Conservation (phyloP, 306 rosid species). For the Betula pendula region DNA sequence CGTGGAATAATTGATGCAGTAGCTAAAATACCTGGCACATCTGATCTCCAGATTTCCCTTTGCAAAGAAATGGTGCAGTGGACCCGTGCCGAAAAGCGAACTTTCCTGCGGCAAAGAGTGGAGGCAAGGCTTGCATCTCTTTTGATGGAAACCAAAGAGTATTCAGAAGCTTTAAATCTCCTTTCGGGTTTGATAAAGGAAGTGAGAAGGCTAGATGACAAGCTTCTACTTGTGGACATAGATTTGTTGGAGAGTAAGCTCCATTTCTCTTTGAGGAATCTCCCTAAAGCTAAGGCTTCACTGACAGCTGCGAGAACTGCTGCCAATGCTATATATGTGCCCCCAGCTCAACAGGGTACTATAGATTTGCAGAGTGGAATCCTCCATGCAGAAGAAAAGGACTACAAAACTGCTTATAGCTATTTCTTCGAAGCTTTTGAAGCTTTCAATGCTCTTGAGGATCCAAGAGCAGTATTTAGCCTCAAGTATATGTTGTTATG, state of each 20-base stretch:
- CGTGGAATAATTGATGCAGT: constrained; percentile 82
- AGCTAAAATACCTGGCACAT: constrained; percentile 83
- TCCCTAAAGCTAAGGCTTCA: constrained; percentile 95
- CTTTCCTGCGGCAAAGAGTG: constrained; percentile 87
- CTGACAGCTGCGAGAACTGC: constrained; percentile 97
- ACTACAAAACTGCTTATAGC: constrained; percentile 85
- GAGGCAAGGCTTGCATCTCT: constrained; percentile 97
- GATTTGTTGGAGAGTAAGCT: constrained; percentile 94
- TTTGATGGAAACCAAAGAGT: constrained; percentile 89
- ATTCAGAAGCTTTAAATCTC: constrained; percentile 77
- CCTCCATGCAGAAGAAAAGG: constrained; percentile 95
- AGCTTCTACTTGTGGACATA: constrained; percentile 94
- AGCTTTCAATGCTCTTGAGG: constrained; percentile 89
- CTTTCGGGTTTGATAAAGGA: constrained; percentile 85
- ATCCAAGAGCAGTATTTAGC: constrained; percentile 88
- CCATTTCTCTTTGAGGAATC: constrained; percentile 88
- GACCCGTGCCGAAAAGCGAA: constrained; percentile 90
- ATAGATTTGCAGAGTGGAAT: constrained; percentile 95
- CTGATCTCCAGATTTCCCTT: constrained; percentile 80
- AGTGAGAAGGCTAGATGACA: constrained; percentile 94
- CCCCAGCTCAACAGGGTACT: constrained; percentile 97
- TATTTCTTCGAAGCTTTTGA: constrained; percentile 96
- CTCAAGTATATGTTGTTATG: constrained; percentile 91
- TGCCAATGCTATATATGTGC: constrained; percentile 92
- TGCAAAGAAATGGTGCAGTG: constrained; percentile 96